Evolutionary conservation across 345 rosid species (phyloP).

Genomic region (Brassica juncea): DNA sequence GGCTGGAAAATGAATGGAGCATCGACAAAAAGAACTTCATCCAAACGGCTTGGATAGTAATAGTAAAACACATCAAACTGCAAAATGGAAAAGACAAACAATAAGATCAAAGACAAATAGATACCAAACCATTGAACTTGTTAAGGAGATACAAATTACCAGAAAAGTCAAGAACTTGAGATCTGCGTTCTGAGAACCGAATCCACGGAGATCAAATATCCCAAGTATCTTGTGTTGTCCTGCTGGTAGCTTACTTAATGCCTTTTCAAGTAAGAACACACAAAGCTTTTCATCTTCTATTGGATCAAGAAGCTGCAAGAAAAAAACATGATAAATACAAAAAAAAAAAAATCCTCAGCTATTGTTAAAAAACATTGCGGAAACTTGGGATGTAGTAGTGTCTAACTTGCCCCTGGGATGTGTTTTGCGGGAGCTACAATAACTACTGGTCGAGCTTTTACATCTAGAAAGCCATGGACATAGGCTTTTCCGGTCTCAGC

Average conservation of each 20-base stretch:
- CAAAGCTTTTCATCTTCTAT: conserved; percentile 79
- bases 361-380: conserved; percentile 8
- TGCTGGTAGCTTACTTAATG: conserved; percentile 66
- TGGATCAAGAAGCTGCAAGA: conserved; percentile 62
- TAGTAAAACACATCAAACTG: conserved; percentile 90
- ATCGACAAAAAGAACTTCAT: conserved; percentile 84
- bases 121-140: conserved; percentile 17
- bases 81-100: conserved; percentile 23
- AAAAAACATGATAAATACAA: not conserved
- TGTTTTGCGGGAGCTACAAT: conserved; percentile 84
- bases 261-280: conserved; percentile 70
- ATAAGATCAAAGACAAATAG: not conserved
- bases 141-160: conserved; percentile 47
- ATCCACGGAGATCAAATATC: conserved; percentile 77
- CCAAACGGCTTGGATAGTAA: conserved; percentile 87
- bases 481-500: conserved; percentile 76
- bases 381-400: not conserved
- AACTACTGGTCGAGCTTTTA: conserved; percentile 71
- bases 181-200: conserved; percentile 68
- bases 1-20: conserved; percentile 49
- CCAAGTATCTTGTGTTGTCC: conserved; percentile 78
- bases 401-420: conserved; percentile 63
- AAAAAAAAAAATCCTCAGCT: conserved; percentile 11
- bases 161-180: conserved; percentile 69
- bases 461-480: conserved; percentile 74